Base-by-base conservation (phyloP, 768 basidiomycete species). In the Coprinopsis strossmayeri region DNA sequence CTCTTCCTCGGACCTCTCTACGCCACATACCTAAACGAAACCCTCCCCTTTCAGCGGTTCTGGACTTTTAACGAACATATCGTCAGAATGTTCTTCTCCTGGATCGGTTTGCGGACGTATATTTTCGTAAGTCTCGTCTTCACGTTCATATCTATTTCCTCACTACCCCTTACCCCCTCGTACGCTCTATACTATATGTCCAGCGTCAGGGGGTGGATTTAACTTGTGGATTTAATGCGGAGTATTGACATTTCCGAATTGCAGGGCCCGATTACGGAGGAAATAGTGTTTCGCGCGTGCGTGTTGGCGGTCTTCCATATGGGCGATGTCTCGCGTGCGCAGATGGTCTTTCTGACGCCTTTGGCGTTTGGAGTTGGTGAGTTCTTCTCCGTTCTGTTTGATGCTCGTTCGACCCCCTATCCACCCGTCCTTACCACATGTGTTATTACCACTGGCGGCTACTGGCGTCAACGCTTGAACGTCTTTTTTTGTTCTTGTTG, bases 231-330 rank as follows among this genome's bases (percentile, higher is more conserved):
- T n/a, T n/a, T n/a, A n/a, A n/a, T n/a, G n/a, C n/a, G n/a, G n/a
- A n/a, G n/a, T n/a, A n/a, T n/a, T n/a, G 15, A 32, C 30, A 32
- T 7, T 32, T 7, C 15, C 30, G 7, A 7, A 7, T 32, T 32
- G 30, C 30, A 93, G 91, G 93, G 77, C 2, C 95, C 95, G 0
- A 64, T 93, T 27, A 94, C 94, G 0, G 95, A 99, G 67, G 95
- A 98, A 64, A 50, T 96, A 21, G 88, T 91, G 5, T 98, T 96
- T 61, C 73, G 96, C 23, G 82, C 88, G 0, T 93, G 91, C 61
- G 76, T 95, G 24, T 70, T 96, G 17, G 70, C 84, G 1, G 73
- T 82, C 5, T 87, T 89, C 55, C 72, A 81, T 48, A 73, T 95
- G 44, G 77, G 83, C 0, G 80, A 79, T 15, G 70, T 73, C 1